Evolutionary conservation across 2,329 filamentous ascomycete genomes (phyloP), one percentile per base, ranked within the genome.

Genomic region (Cladosporium sp.): DNA sequence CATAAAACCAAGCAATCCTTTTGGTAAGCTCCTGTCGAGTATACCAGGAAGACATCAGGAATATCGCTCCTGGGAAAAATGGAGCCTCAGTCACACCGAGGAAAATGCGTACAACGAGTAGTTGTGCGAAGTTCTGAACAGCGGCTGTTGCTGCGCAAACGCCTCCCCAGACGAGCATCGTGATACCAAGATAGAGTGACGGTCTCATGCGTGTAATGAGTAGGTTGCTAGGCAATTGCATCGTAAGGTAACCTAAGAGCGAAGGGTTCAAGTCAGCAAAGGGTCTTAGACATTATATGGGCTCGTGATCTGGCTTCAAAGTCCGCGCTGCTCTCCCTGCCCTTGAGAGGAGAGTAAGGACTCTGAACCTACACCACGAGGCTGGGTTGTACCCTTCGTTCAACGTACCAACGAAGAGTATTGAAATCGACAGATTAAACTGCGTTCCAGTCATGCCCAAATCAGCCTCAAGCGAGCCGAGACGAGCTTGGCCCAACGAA

Each of bases 141-240:
- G 81, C 81, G 0, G 83, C 81, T 30, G 85, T 85, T n/a, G 82
- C 79, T 1, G 73, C 74, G 0, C 78, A 81, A 12, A 81, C 76
- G 0, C 75, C 68, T 12, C 78, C 79, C 79, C 80, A 82, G 2
- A 76, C 58, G 1, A 80, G 77, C 72, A 85, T 84, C 0, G 81
- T 81, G 0, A 76, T 74, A 0, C 83, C 80, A 1, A 88, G 79
- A 67, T 87, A 88, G 1, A 84, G 65, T 1, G 83, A 84, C 0
- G 86, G 86, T 11, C 81, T 79, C 34, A 86, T 76, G 3, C 83
- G 78, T 0, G 85, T 87, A 2, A 88, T 76, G 0, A 86, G 71
- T 65, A 88, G 78, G 67, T 89, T 89, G 0, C 85, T 87, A 0
- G 87, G 87, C 0, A 89, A 76, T 72, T 89, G 86, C 82, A 88